Evolutionary conservation across 2,329 filamentous ascomycete species (phyloP), one percentile per base, ranked within the genome.

Genomic region (Aspergillus viridinutans): DNA sequence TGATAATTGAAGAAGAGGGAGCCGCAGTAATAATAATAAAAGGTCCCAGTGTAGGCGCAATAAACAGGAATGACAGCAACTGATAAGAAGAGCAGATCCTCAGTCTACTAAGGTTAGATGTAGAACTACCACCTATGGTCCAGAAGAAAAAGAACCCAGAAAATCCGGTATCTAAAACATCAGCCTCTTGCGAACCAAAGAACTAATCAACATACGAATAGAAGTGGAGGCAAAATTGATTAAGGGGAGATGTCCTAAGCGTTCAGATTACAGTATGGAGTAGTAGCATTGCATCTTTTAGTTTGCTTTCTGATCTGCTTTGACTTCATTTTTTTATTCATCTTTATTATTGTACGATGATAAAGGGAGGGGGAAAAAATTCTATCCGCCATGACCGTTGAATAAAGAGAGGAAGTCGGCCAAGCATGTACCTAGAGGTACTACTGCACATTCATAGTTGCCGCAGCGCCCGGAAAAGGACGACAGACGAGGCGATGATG

Each of bases 401-500:
- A 21, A 21, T 20, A 43, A 12, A 8, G 32, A 12, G 12, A 21
- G 17, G n/a, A 43, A 43, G 40, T 21, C 40, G 40, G 40, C 40
- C 40, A 21, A 43, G 40, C n/a, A 45, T 45, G n/a, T 45, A 21
- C 12, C 8, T 48, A 50, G 58, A 55, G 50, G 55, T 49, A 50
- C 52, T 42, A 52, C 55, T 35, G 29, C 29, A 35, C 29, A 14
- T 35, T 35, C 12, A 25, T 38, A 25, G 40, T 62, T 63, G 59
- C 62, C 61, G 62, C 61, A 55, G 55, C 56, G 59, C 59, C 62
- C 61, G 61, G 58, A 56, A 57, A 54, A 56, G 52, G 50, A 53
- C 38, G 26, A 56, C 43, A 38, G 32, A 35, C 29, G 38, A 57
- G 47, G 54, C 55, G 49, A 55, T 56, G 56, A 52, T 57, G 55